phyloP scores from a whole-genome alignment of 2,329 filamentous ascomycete species.

The Neonectria magnoliae region DNA sequence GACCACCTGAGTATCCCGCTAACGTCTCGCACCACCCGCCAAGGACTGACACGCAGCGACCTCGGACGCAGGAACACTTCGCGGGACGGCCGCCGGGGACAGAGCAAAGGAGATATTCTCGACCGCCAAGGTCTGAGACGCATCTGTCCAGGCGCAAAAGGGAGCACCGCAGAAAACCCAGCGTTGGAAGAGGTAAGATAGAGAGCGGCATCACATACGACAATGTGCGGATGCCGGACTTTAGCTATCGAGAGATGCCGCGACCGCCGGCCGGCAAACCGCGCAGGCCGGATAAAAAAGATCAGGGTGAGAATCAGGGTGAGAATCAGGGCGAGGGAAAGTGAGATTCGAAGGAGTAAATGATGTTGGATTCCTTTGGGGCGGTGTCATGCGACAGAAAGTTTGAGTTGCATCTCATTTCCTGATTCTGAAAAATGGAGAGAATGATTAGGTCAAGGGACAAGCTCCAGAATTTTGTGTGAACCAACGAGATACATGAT shows the following conservation, averaged over 20 bases:
- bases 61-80: background rate
- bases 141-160: background rate
- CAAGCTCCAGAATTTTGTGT: too few species aligned
- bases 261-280: too few species aligned
- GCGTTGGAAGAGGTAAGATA: background rate
- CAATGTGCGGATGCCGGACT: conserved; percentile 12
- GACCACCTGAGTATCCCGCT: background rate
- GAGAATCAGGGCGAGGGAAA: background rate
- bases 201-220: background rate
- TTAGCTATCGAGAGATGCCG: background rate
- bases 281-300: background rate
- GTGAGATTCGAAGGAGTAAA: too few species aligned
- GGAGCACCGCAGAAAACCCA: background rate
- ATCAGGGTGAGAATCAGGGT: background rate
- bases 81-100: background rate
- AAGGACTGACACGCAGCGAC: background rate
- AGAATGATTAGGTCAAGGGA: too few species aligned
- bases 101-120: background rate
- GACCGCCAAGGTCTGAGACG: background rate
- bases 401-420: too few species aligned
- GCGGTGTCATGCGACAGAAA: too few species aligned
- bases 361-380: too few species aligned
- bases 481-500: too few species aligned
- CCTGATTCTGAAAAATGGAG: too few species aligned
- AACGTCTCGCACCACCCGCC: background rate